Evolutionary conservation across 371 early-diverging fungal genomes (phyloP).

Genomic region (Mortierella sp.): DNA sequence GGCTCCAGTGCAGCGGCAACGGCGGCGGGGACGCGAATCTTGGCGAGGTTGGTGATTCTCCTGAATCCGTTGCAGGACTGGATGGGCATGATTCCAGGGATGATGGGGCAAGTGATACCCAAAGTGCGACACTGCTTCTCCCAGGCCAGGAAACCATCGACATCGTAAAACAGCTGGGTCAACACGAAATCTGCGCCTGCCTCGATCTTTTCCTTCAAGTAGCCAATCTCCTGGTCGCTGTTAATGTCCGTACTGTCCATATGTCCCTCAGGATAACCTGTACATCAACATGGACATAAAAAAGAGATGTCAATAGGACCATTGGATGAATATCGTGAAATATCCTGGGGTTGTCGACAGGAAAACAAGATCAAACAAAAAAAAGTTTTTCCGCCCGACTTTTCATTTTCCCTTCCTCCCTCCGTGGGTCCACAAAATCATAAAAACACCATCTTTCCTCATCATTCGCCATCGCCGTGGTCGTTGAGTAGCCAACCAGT

Average conservation of each 20-base stretch:
- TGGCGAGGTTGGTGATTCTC: slow-evolving; percentile 86
- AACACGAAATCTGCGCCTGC: slow-evolving; percentile 96
- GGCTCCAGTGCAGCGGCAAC: slow-evolving; percentile 80
- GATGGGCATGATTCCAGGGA: slow-evolving; percentile 96
- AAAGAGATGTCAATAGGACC: not conserved
- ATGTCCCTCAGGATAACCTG: slow-evolving; percentile 96
- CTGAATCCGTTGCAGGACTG: slow-evolving; percentile 93
- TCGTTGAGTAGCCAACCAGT: not conserved
- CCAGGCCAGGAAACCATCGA: slow-evolving; percentile 84
- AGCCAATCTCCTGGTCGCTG: slow-evolving; percentile 67
- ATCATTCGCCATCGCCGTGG: slow-evolving; percentile 35
- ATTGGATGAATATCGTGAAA: not conserved
- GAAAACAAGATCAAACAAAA: not conserved
- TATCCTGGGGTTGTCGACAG: not conserved
- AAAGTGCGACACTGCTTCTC: slow-evolving; percentile 73
- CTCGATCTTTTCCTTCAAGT: slow-evolving; percentile 88
- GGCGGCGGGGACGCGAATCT: slow-evolving; percentile 81
- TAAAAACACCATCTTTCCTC: slow-evolving; percentile 8
- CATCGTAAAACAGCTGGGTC: slow-evolving; percentile 95
- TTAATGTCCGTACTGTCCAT: slow-evolving; percentile 68
- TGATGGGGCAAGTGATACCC: slow-evolving; percentile 88
- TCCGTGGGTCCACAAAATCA: not conserved
- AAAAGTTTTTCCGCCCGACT: not conserved
- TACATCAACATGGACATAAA: not conserved
- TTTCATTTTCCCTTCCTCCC: not conserved